Base-by-base conservation (phyloP, 2,329 filamentous ascomycete genomes). In the Rutstroemia sp. region DNA sequence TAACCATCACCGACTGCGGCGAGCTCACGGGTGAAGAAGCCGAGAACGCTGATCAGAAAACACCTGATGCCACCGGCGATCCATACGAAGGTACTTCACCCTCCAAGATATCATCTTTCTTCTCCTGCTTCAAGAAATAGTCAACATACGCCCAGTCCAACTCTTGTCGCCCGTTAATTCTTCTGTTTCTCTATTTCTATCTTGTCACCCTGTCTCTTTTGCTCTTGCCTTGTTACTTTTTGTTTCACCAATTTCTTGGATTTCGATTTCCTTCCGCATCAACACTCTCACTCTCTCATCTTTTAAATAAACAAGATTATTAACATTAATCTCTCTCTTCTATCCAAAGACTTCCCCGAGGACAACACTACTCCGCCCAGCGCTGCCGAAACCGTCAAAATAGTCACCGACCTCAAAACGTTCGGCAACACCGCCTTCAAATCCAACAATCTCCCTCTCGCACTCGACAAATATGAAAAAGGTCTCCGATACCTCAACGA, bases 361-460 rank as follows among this genome's bases (percentile, higher is more conserved):
- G 94, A 99, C 74, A 83, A 86, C 65, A 72, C 60, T 66, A 77
- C 60, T 76, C 79, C 48, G 74, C 82, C 54, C 77, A 84, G 54
- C 79, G 87, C 87, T 14, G 70, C 78, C 17, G 80, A 87, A 60
- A 82, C 91, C 60, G 79, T 89, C 70, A 82, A 88, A 73, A 92
- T 97, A 59, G 91, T 89, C 2, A 77, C 80, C 5, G 89, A 89
- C 63, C 83, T 95, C 72, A 99, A 99, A 76, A 88, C 88, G 38
- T 94, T 87, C 69, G 94, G 94, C 65, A 97, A 95, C 77, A 84
- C 84, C 65, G 91, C 92, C 1, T 96, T 96, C 81, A 96, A 96
- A 78, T 47, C 74, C 25, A 84, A 84, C 42, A 82, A 96, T 65
- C 68, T 87, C 41, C 72, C 77, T 39, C 73, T 88, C 34, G 92